A percentile compares a stretch with the other conserved stretches of the same genome.
phyloP scores from a whole-genome alignment of 1,139 yeast species.

The Kodamaea derodonti region DNA sequence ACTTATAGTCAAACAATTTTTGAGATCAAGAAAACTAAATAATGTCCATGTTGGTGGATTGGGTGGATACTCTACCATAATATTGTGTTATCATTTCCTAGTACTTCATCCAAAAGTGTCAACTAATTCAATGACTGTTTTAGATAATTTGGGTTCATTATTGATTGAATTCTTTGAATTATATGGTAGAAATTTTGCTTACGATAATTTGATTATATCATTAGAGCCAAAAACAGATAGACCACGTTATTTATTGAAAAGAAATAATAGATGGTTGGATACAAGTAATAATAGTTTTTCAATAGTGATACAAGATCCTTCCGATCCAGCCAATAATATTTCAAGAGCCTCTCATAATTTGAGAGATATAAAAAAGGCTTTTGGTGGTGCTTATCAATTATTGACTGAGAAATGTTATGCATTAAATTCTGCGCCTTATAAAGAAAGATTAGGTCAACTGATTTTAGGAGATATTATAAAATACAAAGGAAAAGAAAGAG shows the following conservation, averaged over 20 bases:
- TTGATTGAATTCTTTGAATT: constrained; percentile 90
- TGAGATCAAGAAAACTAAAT: constrained; percentile 74
- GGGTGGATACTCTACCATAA: constrained; percentile 92
- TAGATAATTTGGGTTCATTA: constrained; percentile 80
- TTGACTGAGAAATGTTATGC: constrained; percentile 68
- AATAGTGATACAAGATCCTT: constrained; percentile 86
- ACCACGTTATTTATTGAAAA: constrained; percentile 57
- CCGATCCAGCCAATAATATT: constrained; percentile 76
- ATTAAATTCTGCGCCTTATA: constrained; percentile 57
- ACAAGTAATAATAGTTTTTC: constrained; percentile 57
- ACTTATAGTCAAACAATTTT: constrained; percentile 79
- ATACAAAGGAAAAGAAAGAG: constrained; percentile 71
- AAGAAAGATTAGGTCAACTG: constrained; percentile 66
- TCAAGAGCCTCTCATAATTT: constrained; percentile 83
- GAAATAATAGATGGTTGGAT: constrained; percentile 50
- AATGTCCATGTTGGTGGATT: constrained; percentile 96
- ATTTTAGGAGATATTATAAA: constrained; percentile 79
- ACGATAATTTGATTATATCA: constrained; percentile 70
- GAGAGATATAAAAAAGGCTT: constrained; percentile 77
- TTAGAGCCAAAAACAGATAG: constrained; percentile 47
- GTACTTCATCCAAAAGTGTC: constrained; percentile 75
- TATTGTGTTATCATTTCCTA: constrained; percentile 80
- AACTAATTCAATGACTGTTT: constrained; percentile 61
- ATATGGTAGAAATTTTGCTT: constrained; percentile 91
- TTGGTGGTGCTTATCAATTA: constrained; percentile 87